Percentiles rank a stretch among this genome's conserved stretches.
Evolutionary conservation across 1,284 basidiomycete genomes (phyloP).

Genomic region (Agroathelia rolfsii): DNA sequence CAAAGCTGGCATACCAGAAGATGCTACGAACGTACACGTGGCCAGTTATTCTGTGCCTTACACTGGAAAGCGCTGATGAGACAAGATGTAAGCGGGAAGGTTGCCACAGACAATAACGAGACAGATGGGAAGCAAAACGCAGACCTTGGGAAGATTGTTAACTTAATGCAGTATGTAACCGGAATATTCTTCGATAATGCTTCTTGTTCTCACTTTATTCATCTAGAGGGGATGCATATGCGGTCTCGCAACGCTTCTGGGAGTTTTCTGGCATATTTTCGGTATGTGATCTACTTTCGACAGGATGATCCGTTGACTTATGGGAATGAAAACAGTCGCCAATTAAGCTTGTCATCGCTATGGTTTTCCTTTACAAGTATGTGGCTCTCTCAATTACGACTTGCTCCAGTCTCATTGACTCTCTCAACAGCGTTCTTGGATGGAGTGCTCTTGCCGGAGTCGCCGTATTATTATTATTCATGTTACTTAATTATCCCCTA

Average conservation of each 20-base stretch:
- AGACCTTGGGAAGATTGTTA: constrained; percentile 62
- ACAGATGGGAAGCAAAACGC: constrained; percentile 37
- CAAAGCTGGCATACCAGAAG: constrained; percentile 56
- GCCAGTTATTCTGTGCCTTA: constrained; percentile 58
- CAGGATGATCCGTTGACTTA: too few species aligned
- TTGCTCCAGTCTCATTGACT: constrained; percentile 4
- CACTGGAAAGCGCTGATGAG: constrained; percentile 62
- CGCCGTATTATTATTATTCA: constrained; percentile 55
- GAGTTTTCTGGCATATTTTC: constrained; percentile 58
- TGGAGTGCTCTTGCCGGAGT: constrained; percentile 80
- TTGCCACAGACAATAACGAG: constrained; percentile 22
- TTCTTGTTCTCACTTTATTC: too few species aligned
- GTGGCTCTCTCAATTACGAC: constrained; percentile 14
- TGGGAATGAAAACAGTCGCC: too few species aligned
- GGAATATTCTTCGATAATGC: too few species aligned
- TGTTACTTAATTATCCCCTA: constrained; percentile 56
- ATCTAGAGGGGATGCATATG: constrained; percentile 55
- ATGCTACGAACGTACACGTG: constrained; percentile 58
- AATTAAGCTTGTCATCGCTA: constrained; percentile 64
- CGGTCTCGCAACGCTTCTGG: constrained; percentile 66
- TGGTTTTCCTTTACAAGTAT: constrained; percentile 67
- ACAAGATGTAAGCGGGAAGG: constrained; percentile 51
- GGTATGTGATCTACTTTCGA: too few species aligned
- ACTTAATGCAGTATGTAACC: constrained; percentile 64
- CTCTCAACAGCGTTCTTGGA: constrained; percentile 53